phyloP scores from a whole-genome alignment of 352 stramenopile species.

The Peronosclerospora sorghi region DNA sequence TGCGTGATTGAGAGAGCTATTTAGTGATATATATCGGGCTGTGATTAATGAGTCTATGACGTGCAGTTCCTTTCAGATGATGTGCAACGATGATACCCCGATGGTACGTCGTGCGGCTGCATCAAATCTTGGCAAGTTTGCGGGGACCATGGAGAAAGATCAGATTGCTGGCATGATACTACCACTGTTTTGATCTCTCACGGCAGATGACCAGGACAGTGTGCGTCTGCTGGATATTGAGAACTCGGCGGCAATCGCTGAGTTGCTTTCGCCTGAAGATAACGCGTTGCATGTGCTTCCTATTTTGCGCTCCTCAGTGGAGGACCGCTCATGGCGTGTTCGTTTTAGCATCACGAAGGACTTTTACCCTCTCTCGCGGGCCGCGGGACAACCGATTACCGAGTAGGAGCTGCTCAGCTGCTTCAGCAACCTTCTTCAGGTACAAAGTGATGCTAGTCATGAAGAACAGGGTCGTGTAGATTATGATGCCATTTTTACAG shows the following conservation, averaged over 20 bases:
- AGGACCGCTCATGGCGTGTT: constrained; percentile 87
- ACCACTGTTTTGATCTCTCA: constrained; percentile 83
- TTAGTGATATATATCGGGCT: background rate
- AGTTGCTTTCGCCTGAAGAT: constrained; percentile 61
- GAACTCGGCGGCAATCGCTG: constrained; percentile 69
- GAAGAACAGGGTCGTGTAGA: background rate
- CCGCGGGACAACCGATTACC: constrained; percentile 67
- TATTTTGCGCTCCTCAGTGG: constrained; percentile 63
- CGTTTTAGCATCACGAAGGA: constrained; percentile 91
- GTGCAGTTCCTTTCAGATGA: constrained; percentile 55
- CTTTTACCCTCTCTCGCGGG: constrained; percentile 79
- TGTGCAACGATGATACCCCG: constrained; percentile 81
- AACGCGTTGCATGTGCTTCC: constrained; percentile 68
- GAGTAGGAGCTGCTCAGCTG: constrained; percentile 85
- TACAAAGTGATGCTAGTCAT: constrained; percentile 7
- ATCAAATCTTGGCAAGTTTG: constrained; percentile 76
- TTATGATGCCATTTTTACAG: constrained; percentile 13
- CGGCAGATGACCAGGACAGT: constrained; percentile 89
- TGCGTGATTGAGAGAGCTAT: constrained; percentile 20
- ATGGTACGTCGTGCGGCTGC: constrained; percentile 79
- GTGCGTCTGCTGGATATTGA: constrained; percentile 88
- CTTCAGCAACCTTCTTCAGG: constrained; percentile 87
- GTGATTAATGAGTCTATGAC: constrained; percentile 3
- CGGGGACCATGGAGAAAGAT: constrained; percentile 60
- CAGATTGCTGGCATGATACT: constrained; percentile 55